Percentiles rank a stretch among this genome's conserved stretches.
Conservation (phyloP, 805 yeast genomes). For the Metschnikowia drakensbergensis region DNA sequence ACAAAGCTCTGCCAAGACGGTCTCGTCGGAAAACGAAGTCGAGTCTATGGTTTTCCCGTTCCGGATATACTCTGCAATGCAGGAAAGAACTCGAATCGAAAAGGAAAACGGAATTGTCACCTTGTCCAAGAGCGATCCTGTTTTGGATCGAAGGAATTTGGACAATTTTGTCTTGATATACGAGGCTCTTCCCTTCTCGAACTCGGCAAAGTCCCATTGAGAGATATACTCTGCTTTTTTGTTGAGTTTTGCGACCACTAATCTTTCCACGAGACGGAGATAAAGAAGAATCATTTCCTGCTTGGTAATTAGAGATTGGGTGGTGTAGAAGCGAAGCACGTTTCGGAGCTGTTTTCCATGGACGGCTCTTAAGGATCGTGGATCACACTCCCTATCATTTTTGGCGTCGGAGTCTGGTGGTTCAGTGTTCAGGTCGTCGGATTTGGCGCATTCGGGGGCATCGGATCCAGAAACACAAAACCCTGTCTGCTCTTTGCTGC, state of each 20-base stretch:
- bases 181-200: not conserved
- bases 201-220: constrained; percentile 4
- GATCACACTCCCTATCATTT: not conserved
- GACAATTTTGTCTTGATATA: constrained; percentile 1
- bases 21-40: not conserved
- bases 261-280: constrained; percentile 1
- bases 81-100: not conserved
- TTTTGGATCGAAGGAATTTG: constrained; percentile 1
- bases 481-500: not conserved
- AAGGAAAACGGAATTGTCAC: not conserved
- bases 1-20: not conserved
- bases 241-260: not conserved
- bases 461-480: too few relatives aligned
- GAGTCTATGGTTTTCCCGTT: constrained; percentile 1
- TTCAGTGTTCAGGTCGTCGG: not conserved
- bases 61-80: constrained; percentile 2
- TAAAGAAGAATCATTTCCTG: constrained; percentile 2
- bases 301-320: constrained; percentile 1
- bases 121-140: constrained; percentile 1
- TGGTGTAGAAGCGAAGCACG: not conserved
- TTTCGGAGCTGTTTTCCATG: constrained; percentile 2
- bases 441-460: not conserved
- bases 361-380: not conserved
- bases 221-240: not conserved
- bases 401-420: not conserved